Evolutionary conservation across 306 rosid genomes (phyloP).

Genomic region (Prunus mongolica): DNA sequence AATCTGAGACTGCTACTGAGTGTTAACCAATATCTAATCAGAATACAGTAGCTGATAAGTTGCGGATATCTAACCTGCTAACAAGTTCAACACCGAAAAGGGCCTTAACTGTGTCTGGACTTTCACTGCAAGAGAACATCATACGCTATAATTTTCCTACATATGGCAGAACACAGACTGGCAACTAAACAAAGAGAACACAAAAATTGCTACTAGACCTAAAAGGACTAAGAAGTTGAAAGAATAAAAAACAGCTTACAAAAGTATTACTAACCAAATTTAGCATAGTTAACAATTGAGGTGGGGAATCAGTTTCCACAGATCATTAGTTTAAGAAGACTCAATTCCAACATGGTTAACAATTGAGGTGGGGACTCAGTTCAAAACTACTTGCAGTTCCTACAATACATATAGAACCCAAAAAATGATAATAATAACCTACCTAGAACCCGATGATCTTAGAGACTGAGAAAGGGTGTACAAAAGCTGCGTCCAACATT

Average conservation of each 20-base stretch:
- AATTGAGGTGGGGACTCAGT: too few species aligned
- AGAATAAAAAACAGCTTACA: not conserved
- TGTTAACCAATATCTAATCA: not conserved
- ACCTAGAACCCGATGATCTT: conserved; percentile 75
- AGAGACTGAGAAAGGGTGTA: conserved; percentile 96
- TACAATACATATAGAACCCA: conserved; percentile 9
- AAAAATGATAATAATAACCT: conserved; percentile 10
- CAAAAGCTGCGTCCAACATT: conserved; percentile 98
- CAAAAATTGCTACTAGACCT: not conserved
- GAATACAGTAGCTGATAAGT: not conserved
- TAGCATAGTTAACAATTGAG: not conserved
- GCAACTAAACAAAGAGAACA: not conserved
- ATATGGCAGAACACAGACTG: not conserved
- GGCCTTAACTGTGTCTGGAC: conserved; percentile 68
- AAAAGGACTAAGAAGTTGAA: not conserved
- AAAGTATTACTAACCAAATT: not conserved
- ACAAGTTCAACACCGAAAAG: conserved; percentile 79
- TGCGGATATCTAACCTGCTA: conserved; percentile 60
- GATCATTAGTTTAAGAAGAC: not conserved
- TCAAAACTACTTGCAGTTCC: conserved; percentile 2
- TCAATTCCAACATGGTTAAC: too few species aligned
- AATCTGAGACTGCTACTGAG: not conserved
- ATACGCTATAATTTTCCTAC: not conserved
- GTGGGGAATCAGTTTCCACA: not conserved
- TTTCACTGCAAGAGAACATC: conserved; percentile 61